Evolutionary conservation across 768 basidiomycete species (phyloP), one percentile per base, ranked within the genome.

Genomic region (Lactarius sp.): DNA sequence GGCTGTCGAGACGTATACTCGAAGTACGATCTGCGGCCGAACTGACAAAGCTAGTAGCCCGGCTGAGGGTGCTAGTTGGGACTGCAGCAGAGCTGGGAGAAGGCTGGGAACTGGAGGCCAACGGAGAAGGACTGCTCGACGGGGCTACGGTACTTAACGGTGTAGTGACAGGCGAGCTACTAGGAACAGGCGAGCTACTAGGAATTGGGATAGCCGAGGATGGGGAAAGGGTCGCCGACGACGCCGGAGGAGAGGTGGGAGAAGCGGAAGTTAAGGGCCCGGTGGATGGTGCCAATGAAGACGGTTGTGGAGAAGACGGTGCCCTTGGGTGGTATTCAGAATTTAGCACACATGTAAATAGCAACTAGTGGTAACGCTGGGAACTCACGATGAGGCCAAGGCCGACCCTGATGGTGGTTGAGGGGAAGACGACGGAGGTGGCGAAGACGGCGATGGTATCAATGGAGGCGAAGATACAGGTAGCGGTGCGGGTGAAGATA

Each of bases 391-490:
- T 8, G 42, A 13, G 39, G 36, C 14, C 13, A 67, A 50, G 22
- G 73, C 60, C 9, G 74, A 70, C 13, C 63, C 62, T 33, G 68
- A 63, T 27, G 69, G 56, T 3, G 61, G 46, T 55, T 68, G 69
- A n/a, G 72, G 65, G 31, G 69, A 22, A 12, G 69, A 42, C 10
- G 68, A 52, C 34, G 72, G 63, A 14, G 69, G 60, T 20, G 64
- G 65, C 12, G 70, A 61, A 6, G 60, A 39, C 9, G 50, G 14
- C 6, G 50, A 27, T 2, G 22, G 22, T 27, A 20, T 3, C 20
- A 20, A 6, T 2, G 46, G 3, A 4, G 41, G 18, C 20, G 54
- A 34, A 12, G 63, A 47, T 13, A 53, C 22, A 33, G 52, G 62
- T 44, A 18, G 14, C 13, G 42, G 16, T 55, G 52, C 49, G 3